Conservation (phyloP, 2,329 filamentous ascomycete species). For the Thermothelomyces thermophilus region DNA sequence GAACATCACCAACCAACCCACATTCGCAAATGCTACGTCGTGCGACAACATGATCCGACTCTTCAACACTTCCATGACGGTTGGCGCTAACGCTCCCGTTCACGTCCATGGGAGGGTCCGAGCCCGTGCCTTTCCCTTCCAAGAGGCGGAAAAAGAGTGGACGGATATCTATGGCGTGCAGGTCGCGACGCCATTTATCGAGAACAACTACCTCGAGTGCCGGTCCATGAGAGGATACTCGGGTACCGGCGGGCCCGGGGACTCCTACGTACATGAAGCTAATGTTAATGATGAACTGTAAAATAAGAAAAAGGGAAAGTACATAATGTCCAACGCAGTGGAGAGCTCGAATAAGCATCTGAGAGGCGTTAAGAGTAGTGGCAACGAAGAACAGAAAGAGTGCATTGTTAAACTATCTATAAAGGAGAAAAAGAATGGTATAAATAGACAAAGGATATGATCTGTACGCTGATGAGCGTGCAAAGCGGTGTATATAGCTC, state of each 20-base stretch:
- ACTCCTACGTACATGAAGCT: conserved; percentile 9
- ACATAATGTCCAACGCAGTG: too few species aligned
- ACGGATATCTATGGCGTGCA: conserved; percentile 27
- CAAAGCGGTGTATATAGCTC: too few species aligned
- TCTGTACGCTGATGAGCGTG: too few species aligned
- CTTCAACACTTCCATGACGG: conserved; percentile 28
- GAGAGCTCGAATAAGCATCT: too few species aligned
- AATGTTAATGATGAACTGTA: conserved; percentile 7
- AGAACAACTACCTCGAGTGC: conserved; percentile 31
- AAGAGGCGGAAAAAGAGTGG: conserved; percentile 17
- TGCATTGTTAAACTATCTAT: too few species aligned
- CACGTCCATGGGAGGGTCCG: conserved; percentile 24
- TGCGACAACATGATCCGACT: conserved; percentile 34
- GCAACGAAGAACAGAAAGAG: too few species aligned
- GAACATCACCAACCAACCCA: conserved; percentile 52
- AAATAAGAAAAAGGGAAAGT: not conserved
- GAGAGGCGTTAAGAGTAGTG: too few species aligned
- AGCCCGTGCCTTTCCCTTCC: conserved; percentile 25
- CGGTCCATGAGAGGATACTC: conserved; percentile 26
- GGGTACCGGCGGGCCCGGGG: conserved; percentile 21
- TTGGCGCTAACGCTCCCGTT: conserved; percentile 23
- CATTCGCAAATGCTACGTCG: conserved; percentile 41
- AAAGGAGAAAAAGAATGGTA: too few species aligned
- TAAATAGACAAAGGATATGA: too few species aligned
- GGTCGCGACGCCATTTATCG: conserved; percentile 30